A percentile compares a stretch with the other conserved stretches of the same genome.
Evolutionary conservation across 208 protist species (phyloP).

Genomic region (Crithidia fasciculata): DNA sequence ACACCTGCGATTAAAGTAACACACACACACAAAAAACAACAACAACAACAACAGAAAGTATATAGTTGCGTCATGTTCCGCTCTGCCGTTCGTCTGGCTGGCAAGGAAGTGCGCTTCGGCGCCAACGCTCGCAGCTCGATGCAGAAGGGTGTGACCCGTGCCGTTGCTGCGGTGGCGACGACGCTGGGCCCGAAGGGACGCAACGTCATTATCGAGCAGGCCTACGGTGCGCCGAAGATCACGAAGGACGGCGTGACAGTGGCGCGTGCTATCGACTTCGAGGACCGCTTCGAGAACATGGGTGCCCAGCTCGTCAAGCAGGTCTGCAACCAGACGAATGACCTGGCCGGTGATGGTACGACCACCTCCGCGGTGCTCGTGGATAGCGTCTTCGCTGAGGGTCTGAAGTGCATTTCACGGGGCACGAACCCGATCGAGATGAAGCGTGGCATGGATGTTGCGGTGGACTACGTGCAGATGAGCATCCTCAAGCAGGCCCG

Average conservation of each 20-base stretch:
- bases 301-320: conserved; percentile 97
- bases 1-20: background rate
- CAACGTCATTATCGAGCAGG: conserved; percentile 99
- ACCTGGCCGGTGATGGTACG: conserved; percentile 98
- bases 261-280: conserved; percentile 98
- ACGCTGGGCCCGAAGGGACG: conserved; percentile 99
- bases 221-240: conserved; percentile 98
- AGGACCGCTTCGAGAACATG: conserved; percentile 98
- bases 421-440: conserved; percentile 99
- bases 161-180: conserved; percentile 96
- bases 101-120: conserved; percentile 97
- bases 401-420: conserved; percentile 96
- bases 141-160: conserved; percentile 95
- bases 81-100: conserved; percentile 49
- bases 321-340: conserved; percentile 98
- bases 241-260: conserved; percentile 99
- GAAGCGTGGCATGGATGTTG: conserved; percentile 97
- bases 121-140: conserved; percentile 92
- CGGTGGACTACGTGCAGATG: conserved; percentile 92
- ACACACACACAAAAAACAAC: conserved; percentile 4
- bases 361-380: conserved; percentile 99
- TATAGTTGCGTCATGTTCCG: conserved; percentile 50
- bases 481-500: conserved; percentile 93
- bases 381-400: conserved; percentile 98
- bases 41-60: background rate